Conservation (phyloP, 1,139 yeast species). For the Taphrina wiesneri region DNA sequence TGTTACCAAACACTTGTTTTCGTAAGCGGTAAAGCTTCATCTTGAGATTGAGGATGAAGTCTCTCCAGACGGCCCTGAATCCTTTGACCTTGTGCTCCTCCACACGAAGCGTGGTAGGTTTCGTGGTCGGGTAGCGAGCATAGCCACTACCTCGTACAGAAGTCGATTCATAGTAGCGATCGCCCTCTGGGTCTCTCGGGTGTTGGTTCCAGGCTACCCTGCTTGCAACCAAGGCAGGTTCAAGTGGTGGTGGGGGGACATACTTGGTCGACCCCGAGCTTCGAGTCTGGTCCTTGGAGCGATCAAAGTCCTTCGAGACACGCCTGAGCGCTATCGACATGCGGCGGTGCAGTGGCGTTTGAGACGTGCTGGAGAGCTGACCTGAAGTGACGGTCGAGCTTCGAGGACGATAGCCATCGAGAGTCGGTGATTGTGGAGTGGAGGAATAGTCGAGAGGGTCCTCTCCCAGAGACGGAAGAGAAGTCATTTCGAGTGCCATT, state of each 20-base stretch:
- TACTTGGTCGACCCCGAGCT: constrained; percentile 11
- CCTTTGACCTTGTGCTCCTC: constrained; percentile 32
- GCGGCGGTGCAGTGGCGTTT: constrained; percentile 19
- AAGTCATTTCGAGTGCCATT: not conserved
- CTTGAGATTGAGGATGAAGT: constrained; percentile 21
- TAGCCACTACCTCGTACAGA: constrained; percentile 26
- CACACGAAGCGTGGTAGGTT: constrained; percentile 23
- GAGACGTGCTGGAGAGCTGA: constrained; percentile 19
- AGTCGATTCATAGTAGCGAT: constrained; percentile 8
- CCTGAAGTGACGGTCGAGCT: constrained; percentile 17
- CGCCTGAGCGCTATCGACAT: constrained; percentile 25
- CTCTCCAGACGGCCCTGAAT: constrained; percentile 33
- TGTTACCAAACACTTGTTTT: constrained; percentile 11
- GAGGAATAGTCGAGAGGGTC: not conserved
- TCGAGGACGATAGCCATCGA: not conserved
- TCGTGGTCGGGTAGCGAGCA: constrained; percentile 32
- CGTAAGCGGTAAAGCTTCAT: constrained; percentile 30
- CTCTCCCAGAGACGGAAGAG: constrained; percentile 9
- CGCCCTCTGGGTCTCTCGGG: not conserved
- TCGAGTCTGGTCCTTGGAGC: constrained; percentile 6
- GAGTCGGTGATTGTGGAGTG: not conserved
- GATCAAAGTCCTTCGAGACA: constrained; percentile 23
- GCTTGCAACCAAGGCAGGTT: constrained; percentile 24
- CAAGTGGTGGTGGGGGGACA: constrained; percentile 30
- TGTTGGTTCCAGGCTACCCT: constrained; percentile 7